Evolutionary conservation across 176 grass and related monocot species (phyloP), one percentile per base, ranked within the genome.

Genomic region (Alloteropsis semialata): DNA sequence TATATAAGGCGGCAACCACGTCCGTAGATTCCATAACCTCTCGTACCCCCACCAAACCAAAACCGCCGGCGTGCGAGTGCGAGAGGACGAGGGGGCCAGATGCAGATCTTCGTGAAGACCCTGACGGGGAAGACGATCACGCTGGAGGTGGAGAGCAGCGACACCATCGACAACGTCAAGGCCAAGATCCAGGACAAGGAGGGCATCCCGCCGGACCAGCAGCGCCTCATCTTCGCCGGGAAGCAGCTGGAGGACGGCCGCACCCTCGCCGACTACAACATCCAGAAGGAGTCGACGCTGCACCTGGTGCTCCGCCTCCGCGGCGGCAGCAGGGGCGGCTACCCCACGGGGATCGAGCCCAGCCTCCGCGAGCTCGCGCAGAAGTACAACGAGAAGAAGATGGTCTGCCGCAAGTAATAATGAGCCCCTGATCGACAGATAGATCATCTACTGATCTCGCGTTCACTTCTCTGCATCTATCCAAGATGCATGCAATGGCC

Each of bases 111-210:
- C 57, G 88, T 93, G 77, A 93, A 93, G 86, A 93, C 91, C 14
- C 83, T 90, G 60, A 90, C 85, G 15, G 88, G 85, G 77, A 93
- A 93, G 91, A 90, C 91, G 58, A 93, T 88, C 88, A 93, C 91
- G 1, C 89, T 94, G 30, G 89, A 94, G 80, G 92, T 94, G 21
- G 92, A 94, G 89, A 89, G 89, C 83, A 91, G 86, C 79, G 92
- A 92, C 70, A 94, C 92, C 19, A 77, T 94, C 53, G 89, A 89
- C 77, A 91, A 89, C 55, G 89, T 94, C 66, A 94, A 94, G 70
- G 84, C 83, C 14, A 94, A 91, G 86, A 94, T 94, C 37, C 89
- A 94, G 67, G 92, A 91, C 83, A 71, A 46, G 42, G 42, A 71
- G 13, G 59, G 75, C 56, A 79, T 65, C 76, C 57, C 56, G 75